Percentiles rank a stretch among this genome's conserved stretches.
These are phyloP conservation scores for Blastomyces parvus DNA, from an alignment of 2,329 filamentous ascomycete species.

Conservation along the genomic window DNA sequence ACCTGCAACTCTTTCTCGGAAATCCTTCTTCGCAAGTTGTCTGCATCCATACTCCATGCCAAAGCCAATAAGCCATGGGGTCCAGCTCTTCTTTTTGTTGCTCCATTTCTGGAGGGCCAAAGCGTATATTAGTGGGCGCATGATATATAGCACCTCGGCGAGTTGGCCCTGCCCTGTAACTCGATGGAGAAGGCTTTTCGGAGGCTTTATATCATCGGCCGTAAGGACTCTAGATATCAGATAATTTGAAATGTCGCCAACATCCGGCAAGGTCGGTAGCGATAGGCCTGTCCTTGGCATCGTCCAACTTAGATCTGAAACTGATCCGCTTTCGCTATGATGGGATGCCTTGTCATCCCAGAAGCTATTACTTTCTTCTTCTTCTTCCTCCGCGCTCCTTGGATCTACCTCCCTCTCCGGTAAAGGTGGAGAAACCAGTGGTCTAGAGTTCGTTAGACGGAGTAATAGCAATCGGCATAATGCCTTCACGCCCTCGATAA, in stretches of 20 bases:
- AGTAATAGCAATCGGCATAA: conserved; percentile 71
- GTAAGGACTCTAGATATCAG: conserved; percentile 83
- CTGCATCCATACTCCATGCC: conserved; percentile 78
- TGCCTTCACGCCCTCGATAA: conserved; percentile 80
- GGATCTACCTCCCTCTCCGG: conserved; percentile 77
- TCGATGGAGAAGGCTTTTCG: conserved; percentile 73
- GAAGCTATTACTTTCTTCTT: conserved; percentile 42
- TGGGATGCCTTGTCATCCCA: conserved; percentile 42
- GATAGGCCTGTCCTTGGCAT: conserved; percentile 93
- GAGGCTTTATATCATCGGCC: conserved; percentile 92
- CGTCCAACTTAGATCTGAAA: conserved; percentile 54
- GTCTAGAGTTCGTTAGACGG: conserved; percentile 70
- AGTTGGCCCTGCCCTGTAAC: conserved; percentile 62
- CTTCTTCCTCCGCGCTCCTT: conserved; percentile 44
- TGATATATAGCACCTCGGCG: conserved; percentile 84
- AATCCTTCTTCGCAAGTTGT: conserved; percentile 64
- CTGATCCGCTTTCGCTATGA: conserved; percentile 30
- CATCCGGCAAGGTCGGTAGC: conserved; percentile 71
- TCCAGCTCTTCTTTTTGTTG: conserved; percentile 69
- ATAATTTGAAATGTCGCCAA: conserved; percentile 75
- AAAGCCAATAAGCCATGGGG: conserved; percentile 81
- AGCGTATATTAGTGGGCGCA: conserved; percentile 81
- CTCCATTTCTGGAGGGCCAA: conserved; percentile 65
- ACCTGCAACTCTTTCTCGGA: conserved; percentile 54
- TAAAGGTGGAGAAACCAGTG: conserved; percentile 70